Conservation (phyloP, 164 flowering plant genomes). For the Warburgia ugandensis region DNA sequence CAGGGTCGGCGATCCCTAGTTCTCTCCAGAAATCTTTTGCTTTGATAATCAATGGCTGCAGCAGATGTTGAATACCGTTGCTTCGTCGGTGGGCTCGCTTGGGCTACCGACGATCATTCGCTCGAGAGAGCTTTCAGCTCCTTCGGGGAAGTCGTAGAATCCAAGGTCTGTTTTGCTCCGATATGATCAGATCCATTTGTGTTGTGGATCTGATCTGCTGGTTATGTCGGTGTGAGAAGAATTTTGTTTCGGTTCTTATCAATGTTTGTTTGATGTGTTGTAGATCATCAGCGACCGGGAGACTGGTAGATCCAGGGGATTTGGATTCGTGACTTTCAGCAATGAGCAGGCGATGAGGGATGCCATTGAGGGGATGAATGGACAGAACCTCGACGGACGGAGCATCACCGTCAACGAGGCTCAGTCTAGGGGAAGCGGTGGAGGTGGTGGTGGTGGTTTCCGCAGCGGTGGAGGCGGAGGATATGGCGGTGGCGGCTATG, state of each 20-base stretch:
- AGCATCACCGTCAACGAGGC: conserved; percentile 47
- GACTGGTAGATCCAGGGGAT: conserved; percentile 46
- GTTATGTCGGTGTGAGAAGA: conserved; percentile 4
- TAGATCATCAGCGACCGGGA: conserved; percentile 46
- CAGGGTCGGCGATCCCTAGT: not conserved
- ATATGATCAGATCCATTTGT: not conserved
- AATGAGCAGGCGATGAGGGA: conserved; percentile 34
- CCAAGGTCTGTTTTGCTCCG: conserved; percentile 22
- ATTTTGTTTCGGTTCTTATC: not conserved
- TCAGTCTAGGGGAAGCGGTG: conserved; percentile 19
- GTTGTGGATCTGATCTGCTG: not conserved
- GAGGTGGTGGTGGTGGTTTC: conserved; percentile 1
- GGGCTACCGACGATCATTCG: conserved; percentile 22
- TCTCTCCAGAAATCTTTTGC: too few relatives aligned
- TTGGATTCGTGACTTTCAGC: conserved; percentile 43
- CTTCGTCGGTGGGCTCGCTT: conserved; percentile 27
- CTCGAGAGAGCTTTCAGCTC: conserved; percentile 22
- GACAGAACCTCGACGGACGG: conserved; percentile 38
- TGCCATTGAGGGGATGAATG: conserved; percentile 50
- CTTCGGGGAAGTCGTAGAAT: conserved; percentile 20
- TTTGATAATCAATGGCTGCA: conserved; percentile 8
- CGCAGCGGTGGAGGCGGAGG: not conserved
- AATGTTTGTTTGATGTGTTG: not conserved
- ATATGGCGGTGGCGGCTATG: not conserved
- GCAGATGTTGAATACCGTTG: conserved; percentile 26